phyloP scores from a whole-genome alignment of 2,329 filamentous ascomycete species.

The Aquanectria penicillioides region DNA sequence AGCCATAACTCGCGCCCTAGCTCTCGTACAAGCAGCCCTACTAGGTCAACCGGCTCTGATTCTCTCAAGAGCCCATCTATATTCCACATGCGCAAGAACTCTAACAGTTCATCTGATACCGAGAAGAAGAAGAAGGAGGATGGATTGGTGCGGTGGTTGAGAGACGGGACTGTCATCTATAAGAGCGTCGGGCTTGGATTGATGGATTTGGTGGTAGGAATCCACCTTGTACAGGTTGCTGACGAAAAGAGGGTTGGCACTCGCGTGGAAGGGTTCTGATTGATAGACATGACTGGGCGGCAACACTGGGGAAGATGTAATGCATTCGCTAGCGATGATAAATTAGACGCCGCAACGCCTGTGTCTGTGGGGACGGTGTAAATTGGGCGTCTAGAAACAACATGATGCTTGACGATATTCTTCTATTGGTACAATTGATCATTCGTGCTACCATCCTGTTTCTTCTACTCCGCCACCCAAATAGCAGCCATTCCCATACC shows the following conservation, averaged over 20 bases:
- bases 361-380: too few relatives aligned
- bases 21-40: conserved; percentile 43
- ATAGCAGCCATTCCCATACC: conserved; percentile 98
- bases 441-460: conserved; percentile 3
- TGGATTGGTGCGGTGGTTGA: conserved; percentile 64
- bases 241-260: conserved; percentile 64
- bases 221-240: conserved; percentile 66
- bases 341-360: too few relatives aligned
- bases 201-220: conserved; percentile 73
- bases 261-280: conserved; percentile 61
- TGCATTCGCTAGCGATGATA: too few relatives aligned
- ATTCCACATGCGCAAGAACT: conserved; percentile 44
- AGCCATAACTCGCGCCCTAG: conserved; percentile 29
- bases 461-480: conserved; percentile 86
- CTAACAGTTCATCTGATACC: conserved; percentile 40
- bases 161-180: conserved; percentile 72
- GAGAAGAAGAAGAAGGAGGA: conserved; percentile 59
- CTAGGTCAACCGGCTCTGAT: conserved; percentile 42
- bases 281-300: too few relatives aligned
- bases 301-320: background rate
- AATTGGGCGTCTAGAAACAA: background rate
- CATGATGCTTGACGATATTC: conserved; percentile 25
- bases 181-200: conserved; percentile 74
- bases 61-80: conserved; percentile 47
- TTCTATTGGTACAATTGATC: conserved; percentile 42